These are phyloP conservation scores for Coemansia erecta DNA, from an alignment of 192 early-diverging fungal genomes.

Conservation along the genomic window DNA sequence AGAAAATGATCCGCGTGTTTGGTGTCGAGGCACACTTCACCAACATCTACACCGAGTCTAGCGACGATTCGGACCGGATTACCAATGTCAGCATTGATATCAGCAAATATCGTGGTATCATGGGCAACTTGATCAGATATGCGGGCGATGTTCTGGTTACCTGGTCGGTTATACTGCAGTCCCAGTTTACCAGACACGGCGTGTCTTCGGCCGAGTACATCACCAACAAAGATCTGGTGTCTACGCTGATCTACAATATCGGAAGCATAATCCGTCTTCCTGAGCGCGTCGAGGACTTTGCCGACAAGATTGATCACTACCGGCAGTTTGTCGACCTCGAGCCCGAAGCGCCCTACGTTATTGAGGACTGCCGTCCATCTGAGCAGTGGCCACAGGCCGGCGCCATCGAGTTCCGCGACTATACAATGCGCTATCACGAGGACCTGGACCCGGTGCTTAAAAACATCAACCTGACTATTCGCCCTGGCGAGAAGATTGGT, in stretches of 20 bases:
- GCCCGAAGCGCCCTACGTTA: constrained; percentile 14
- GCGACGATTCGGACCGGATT: constrained; percentile 61
- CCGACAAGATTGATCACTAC: constrained; percentile 21
- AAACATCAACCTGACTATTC: constrained; percentile 47
- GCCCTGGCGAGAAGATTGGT: constrained; percentile 62
- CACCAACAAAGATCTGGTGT: constrained; percentile 8
- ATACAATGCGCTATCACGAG: constrained; percentile 19
- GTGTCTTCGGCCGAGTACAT: constrained; percentile 21
- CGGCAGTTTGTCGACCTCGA: constrained; percentile 16
- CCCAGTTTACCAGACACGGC: constrained; percentile 6
- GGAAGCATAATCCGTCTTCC: constrained; percentile 11
- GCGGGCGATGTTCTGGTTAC: constrained; percentile 26
- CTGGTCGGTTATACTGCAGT: constrained; percentile 23
- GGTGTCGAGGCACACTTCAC: constrained; percentile 58
- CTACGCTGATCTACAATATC: constrained; percentile 5
- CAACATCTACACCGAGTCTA: constrained; percentile 49
- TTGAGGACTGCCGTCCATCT: constrained; percentile 9
- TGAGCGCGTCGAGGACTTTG: constrained; percentile 12
- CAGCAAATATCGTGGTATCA: constrained; percentile 54
- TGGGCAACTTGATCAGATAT: constrained; percentile 53
- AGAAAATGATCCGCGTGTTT: constrained; percentile 68
- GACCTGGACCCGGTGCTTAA: constrained; percentile 30
- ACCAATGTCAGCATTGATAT: constrained; percentile 59
- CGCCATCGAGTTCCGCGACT: constrained; percentile 30
- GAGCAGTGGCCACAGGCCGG: constrained; percentile 23